phyloP scores from a whole-genome alignment of 495 filamentous ascomycete species.

The Xylaria sp. region DNA sequence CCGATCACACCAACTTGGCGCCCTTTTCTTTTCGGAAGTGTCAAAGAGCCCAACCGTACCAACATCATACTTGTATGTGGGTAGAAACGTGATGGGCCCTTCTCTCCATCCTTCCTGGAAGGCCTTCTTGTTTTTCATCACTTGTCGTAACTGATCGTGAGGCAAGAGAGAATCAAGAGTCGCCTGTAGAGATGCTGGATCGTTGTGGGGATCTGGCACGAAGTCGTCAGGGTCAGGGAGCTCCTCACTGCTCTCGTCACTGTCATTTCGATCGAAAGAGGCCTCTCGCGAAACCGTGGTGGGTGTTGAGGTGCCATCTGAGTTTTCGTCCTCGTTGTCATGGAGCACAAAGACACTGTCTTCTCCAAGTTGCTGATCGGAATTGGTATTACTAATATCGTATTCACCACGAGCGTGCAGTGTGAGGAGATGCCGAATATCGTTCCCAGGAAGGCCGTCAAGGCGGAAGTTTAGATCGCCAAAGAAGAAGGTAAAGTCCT shows the following conservation, averaged over 20 bases:
- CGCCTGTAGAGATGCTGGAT: slow-evolving; percentile 72
- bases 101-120: slow-evolving; percentile 94
- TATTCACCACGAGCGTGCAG: slow-evolving; percentile 84
- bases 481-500: slow-evolving; percentile 95
- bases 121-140: slow-evolving; percentile 74
- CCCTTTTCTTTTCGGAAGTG: slow-evolving; percentile 89
- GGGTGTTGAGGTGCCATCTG: slow-evolving; percentile 42
- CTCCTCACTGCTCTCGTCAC: slow-evolving; percentile 46
- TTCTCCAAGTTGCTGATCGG: slow-evolving; percentile 47
- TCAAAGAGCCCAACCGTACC: slow-evolving; percentile 95
- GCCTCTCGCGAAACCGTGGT: slow-evolving; percentile 40
- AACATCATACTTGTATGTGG: slow-evolving; percentile 95
- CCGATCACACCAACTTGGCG: slow-evolving; percentile 98
- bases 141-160: slow-evolving; percentile 84
- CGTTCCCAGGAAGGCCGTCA: slow-evolving; percentile 85
- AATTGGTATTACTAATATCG: slow-evolving; percentile 54
- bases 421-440: slow-evolving; percentile 84
- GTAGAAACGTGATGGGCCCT: slow-evolving; percentile 85
- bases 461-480: slow-evolving; percentile 96
- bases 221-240: slow-evolving; percentile 65
- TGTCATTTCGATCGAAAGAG: slow-evolving; percentile 40
- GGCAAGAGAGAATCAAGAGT: slow-evolving; percentile 84
- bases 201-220: slow-evolving; percentile 55
- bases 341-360: slow-evolving; percentile 50
- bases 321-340: slow-evolving; percentile 46